Percentiles rank a stretch among this genome's conserved stretches.
phyloP scores from a whole-genome alignment of 768 basidiomycete genomes.

The Trametes cingulata region DNA sequence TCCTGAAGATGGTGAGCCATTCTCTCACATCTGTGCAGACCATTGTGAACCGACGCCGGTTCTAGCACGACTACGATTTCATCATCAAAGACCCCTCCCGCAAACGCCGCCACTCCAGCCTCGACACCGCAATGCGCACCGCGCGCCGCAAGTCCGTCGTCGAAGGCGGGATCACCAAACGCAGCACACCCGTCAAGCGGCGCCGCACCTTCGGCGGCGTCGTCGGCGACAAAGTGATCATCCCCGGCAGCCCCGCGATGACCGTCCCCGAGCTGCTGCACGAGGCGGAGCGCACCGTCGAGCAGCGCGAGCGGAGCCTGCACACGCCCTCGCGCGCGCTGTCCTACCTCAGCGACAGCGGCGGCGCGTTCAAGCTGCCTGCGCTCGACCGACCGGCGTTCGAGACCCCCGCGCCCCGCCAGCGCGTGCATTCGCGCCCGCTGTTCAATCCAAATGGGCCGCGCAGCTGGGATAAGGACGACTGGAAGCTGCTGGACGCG shows the following conservation, averaged over 20 bases:
- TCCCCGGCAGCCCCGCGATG: slow-evolving; percentile 53
- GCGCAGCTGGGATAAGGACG: slow-evolving; percentile 64
- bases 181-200: slow-evolving; percentile 11
- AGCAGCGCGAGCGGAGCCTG: slow-evolving; percentile 19
- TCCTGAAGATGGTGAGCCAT: slow-evolving; percentile 76
- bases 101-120: slow-evolving; percentile 20
- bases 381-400: slow-evolving; percentile 8
- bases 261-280: slow-evolving; percentile 58
- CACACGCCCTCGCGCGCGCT: slow-evolving; percentile 17
- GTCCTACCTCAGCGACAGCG: background rate
- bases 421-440: slow-evolving; percentile 4
- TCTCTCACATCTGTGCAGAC: too few species aligned
- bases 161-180: slow-evolving; percentile 35
- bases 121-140: slow-evolving; percentile 23
- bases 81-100: slow-evolving; percentile 49
- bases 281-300: slow-evolving; percentile 54
- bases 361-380: background rate
- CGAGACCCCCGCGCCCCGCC: slow-evolving; percentile 12
- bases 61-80: slow-evolving; percentile 84
- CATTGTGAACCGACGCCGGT: background rate
- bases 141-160: slow-evolving; percentile 39
- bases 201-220: slow-evolving; percentile 42
- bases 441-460: slow-evolving; percentile 18
- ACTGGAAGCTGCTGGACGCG: slow-evolving; percentile 80
- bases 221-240: slow-evolving; percentile 50